Conservation (phyloP, 1,284 basidiomycete species). For the Malassezia vespertilionis region DNA sequence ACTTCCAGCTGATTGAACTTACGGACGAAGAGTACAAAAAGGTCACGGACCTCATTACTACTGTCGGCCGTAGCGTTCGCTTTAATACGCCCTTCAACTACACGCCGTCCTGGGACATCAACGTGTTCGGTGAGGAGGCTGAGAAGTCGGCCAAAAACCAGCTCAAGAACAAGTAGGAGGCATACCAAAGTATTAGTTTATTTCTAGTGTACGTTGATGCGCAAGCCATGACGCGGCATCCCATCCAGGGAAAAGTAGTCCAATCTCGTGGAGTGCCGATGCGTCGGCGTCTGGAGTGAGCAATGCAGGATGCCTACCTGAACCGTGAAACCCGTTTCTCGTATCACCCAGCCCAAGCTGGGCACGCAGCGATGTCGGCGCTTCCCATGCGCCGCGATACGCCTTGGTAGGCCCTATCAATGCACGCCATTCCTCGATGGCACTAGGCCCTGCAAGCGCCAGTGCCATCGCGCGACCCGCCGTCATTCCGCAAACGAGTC, state of each 20-base stretch:
- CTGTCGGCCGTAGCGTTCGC: slow-evolving; percentile 34
- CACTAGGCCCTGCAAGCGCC: slow-evolving; percentile 31
- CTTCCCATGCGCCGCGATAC: slow-evolving; percentile 32
- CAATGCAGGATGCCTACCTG: slow-evolving; percentile 11
- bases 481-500: slow-evolving; percentile 38
- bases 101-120: slow-evolving; percentile 31
- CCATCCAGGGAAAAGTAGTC: slow-evolving; percentile 11
- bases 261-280: slow-evolving; percentile 8
- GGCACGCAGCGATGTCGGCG: slow-evolving; percentile 24
- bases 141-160: slow-evolving; percentile 28
- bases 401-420: slow-evolving; percentile 44
- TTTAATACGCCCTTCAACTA: slow-evolving; percentile 41
- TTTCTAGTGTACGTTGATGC: not conserved
- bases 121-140: slow-evolving; percentile 34
- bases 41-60: slow-evolving; percentile 28
- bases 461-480: slow-evolving; percentile 34
- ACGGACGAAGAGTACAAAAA: slow-evolving; percentile 40
- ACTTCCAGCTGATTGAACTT: slow-evolving; percentile 46
- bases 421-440: slow-evolving; percentile 30
- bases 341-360: slow-evolving; percentile 40
- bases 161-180: slow-evolving; percentile 30
- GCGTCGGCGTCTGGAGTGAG: slow-evolving; percentile 6
- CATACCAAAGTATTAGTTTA: not conserved
- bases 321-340: slow-evolving; percentile 43
- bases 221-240: slow-evolving; percentile 6